Percentiles rank a stretch among this genome's conserved stretches.
Evolutionary conservation across 1,284 basidiomycete species (phyloP).

Genomic region (Cryptococcus amylolentus): DNA sequence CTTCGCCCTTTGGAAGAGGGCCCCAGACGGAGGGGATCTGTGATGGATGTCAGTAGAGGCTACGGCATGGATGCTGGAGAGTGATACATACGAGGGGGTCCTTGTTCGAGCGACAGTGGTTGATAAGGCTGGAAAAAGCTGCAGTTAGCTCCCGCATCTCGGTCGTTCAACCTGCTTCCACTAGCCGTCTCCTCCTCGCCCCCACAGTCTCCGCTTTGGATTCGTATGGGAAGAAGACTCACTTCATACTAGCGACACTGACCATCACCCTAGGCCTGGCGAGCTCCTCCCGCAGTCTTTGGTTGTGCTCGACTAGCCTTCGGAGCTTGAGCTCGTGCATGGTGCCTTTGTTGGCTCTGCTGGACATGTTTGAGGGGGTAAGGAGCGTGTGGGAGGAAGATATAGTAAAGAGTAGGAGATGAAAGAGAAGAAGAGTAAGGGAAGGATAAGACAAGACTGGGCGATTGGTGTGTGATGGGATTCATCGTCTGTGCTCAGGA

Average conservation of each 20-base stretch:
- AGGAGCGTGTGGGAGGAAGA: not conserved
- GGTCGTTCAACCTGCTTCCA: not conserved
- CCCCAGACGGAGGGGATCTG: conserved; percentile 92
- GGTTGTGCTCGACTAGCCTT: conserved; percentile 87
- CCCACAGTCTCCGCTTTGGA: not conserved
- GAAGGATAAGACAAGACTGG: no score
- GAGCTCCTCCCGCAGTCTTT: conserved; percentile 83
- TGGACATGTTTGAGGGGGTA: conserved; percentile 22
- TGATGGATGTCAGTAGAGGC: not conserved
- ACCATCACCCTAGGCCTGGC: conserved; percentile 80
- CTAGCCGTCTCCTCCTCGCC: no score
- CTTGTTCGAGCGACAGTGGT: conserved; percentile 85
- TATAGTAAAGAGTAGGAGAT: no score
- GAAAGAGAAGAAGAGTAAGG: no score
- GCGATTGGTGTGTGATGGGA: no score
- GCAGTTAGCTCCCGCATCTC: not conserved
- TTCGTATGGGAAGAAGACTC: conserved; percentile 61
- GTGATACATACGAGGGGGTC: conserved; percentile 65
- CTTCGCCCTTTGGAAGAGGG: conserved; percentile 75
- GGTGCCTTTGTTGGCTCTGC: conserved; percentile 48
- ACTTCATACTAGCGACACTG: conserved; percentile 68
- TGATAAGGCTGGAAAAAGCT: conserved; percentile 64
- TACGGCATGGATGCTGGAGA: conserved; percentile 4
- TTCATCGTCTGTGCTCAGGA: no score
- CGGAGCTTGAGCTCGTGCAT: conserved; percentile 97